These are phyloP conservation scores for Phytophthora capsici DNA, from an alignment of 352 stramenopile species.

Conservation along the genomic window DNA sequence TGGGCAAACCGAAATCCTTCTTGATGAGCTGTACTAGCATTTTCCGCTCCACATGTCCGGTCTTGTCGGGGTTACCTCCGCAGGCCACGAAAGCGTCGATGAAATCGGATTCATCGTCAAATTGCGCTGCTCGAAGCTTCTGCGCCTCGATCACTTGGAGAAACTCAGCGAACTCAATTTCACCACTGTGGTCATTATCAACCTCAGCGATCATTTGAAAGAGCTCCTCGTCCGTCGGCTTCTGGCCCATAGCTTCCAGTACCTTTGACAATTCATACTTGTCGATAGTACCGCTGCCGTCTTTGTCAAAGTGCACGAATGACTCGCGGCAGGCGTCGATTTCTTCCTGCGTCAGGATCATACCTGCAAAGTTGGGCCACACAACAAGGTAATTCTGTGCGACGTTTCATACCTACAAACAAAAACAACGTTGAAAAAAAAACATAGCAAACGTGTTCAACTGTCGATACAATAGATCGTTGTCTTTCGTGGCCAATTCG, in stretches of 20 bases:
- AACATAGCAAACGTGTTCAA: constrained; percentile 15
- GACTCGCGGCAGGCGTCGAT: constrained; percentile 96
- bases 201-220: constrained; percentile 98
- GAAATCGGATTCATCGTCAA: constrained; percentile 97
- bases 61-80: constrained; percentile 92
- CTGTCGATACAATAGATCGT: constrained; percentile 32
- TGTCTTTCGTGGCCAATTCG: constrained; percentile 5
- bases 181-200: constrained; percentile 92
- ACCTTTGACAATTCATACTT: constrained; percentile 94
- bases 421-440: constrained; percentile 2
- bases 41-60: constrained; percentile 89
- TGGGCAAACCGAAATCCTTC: constrained; percentile 95
- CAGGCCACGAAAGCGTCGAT: constrained; percentile 97
- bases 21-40: constrained; percentile 96
- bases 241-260: constrained; percentile 97
- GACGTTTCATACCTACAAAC: constrained; percentile 28
- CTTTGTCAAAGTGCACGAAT: constrained; percentile 98
- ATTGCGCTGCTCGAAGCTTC: constrained; percentile 94
- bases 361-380: constrained; percentile 36
- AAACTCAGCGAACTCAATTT: constrained; percentile 98
- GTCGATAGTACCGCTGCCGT: constrained; percentile 96
- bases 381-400: not conserved
- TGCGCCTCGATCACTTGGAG: constrained; percentile 97
- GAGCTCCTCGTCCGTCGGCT: constrained; percentile 96
- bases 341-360: constrained; percentile 95